These are phyloP conservation scores for Adenanthera pavonina DNA, from an alignment of 306 rosid species.

Conservation along the genomic window DNA sequence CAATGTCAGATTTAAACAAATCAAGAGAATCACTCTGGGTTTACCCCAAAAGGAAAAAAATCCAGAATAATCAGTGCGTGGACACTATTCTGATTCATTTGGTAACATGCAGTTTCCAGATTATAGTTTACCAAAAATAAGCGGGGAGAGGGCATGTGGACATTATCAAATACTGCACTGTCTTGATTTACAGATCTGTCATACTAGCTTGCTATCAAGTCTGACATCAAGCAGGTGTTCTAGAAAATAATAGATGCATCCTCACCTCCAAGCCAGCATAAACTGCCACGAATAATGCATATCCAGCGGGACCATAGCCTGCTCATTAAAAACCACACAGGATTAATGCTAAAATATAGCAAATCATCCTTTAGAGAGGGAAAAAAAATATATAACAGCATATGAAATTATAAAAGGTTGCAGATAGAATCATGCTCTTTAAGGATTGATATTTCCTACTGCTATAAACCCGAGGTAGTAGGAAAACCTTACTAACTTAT, in stretches of 20 bases:
- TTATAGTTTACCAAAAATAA: background rate
- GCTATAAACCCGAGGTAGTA: background rate
- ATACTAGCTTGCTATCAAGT: background rate
- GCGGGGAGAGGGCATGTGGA: background rate
- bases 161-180: slow-evolving; percentile 3
- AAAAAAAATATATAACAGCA: background rate
- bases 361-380: slow-evolving; percentile 1
- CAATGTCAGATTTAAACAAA: slow-evolving; percentile 38
- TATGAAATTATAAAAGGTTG: background rate
- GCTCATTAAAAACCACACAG: slow-evolving; percentile 38
- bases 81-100: background rate
- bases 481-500: background rate
- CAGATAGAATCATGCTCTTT: background rate
- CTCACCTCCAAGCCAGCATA: slow-evolving; percentile 96
- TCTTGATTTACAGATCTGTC: background rate
- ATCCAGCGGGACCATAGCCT: slow-evolving; percentile 98
- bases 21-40: background rate
- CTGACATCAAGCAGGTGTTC: background rate
- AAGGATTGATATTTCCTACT: background rate
- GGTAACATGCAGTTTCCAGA: slow-evolving; percentile 4
- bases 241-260: slow-evolving; percentile 29
- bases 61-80: background rate
- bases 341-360: background rate
- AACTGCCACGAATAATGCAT: slow-evolving; percentile 89
- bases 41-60: background rate